These are phyloP conservation scores for Oryza meridionalis DNA, from an alignment of 176 grass and related monocot species.

Conservation along the genomic window DNA sequence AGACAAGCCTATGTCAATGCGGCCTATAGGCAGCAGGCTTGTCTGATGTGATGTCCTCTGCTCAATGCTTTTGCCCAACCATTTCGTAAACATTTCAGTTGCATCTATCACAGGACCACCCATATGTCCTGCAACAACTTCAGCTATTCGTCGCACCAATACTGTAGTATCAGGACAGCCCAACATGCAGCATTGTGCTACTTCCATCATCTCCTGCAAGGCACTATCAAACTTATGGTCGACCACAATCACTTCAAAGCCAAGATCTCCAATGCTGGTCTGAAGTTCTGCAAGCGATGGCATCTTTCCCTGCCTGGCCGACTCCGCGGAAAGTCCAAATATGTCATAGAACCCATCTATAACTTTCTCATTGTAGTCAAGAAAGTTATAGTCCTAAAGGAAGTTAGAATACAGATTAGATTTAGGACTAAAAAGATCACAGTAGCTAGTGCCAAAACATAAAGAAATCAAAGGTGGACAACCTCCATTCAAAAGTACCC, in stretches of 20 bases:
- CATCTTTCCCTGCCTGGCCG: slow-evolving; percentile 55
- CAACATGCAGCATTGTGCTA: slow-evolving; percentile 77
- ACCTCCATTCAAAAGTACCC: slow-evolving; percentile 10
- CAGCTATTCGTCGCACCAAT: slow-evolving; percentile 81
- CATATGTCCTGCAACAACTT: slow-evolving; percentile 79
- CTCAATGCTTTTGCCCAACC: slow-evolving; percentile 87
- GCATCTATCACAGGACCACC: slow-evolving; percentile 93
- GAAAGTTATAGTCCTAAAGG: slow-evolving; percentile 77
- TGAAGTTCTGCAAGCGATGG: slow-evolving; percentile 80
- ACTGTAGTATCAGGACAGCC: slow-evolving; percentile 65
- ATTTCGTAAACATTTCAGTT: slow-evolving; percentile 71
- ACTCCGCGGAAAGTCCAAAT: slow-evolving; percentile 54
- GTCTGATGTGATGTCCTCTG: slow-evolving; percentile 79
- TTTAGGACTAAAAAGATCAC: slow-evolving; percentile 22
- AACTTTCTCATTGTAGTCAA: slow-evolving; percentile 93
- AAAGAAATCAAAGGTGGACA: slow-evolving; percentile 24
- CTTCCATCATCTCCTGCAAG: slow-evolving; percentile 75
- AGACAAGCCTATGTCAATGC: slow-evolving; percentile 79
- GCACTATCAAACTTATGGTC: slow-evolving; percentile 69
- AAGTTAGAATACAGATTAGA: slow-evolving; percentile 30
- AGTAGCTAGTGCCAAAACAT: not conserved
- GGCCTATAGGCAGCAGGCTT: slow-evolving; percentile 83
- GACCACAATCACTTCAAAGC: slow-evolving; percentile 92
- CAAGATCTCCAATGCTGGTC: slow-evolving; percentile 75
- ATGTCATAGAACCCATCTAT: slow-evolving; percentile 94